Evolutionary conservation across 257 asterid genomes (phyloP).

Genomic region (Sherardia arvensis): DNA sequence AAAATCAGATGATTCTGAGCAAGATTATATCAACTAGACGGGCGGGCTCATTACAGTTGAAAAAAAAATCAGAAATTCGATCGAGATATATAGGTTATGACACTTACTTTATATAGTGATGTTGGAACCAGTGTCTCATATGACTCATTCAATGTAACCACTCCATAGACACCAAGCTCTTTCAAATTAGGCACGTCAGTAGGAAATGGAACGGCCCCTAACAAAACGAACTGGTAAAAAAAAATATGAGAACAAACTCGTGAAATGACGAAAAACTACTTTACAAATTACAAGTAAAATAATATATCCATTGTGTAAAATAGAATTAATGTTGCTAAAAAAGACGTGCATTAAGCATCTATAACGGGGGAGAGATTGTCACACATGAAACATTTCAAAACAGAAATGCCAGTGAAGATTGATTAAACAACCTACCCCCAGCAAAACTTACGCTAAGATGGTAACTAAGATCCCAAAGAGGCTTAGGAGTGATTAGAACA

Average conservation of each 20-base stretch:
- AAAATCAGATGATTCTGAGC: background rate
- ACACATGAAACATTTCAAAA: background rate
- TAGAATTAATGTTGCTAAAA: background rate
- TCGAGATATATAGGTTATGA: background rate
- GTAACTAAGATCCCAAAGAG: background rate
- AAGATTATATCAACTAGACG: background rate
- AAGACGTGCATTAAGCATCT: background rate
- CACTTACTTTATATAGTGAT: slow-evolving; percentile 57
- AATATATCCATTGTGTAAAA: background rate
- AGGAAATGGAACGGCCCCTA: slow-evolving; percentile 98
- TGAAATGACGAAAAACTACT: background rate
- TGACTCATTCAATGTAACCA: slow-evolving; percentile 80
- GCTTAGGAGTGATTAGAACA: background rate
- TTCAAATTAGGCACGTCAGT: slow-evolving; percentile 78
- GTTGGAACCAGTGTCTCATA: slow-evolving; percentile 84
- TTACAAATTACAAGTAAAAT: background rate
- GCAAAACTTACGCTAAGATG: background rate
- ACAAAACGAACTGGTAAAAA: slow-evolving; percentile 50
- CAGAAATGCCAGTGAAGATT: background rate
- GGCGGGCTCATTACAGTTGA: background rate
- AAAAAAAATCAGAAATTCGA: background rate
- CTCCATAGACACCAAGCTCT: slow-evolving; percentile 80
- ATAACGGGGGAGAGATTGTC: background rate
- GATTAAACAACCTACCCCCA: background rate
- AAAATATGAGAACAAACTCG: slow-evolving; percentile 2